Percentiles rank a stretch among this genome's conserved stretches.
These are phyloP conservation scores for Populus hybrid DNA, from an alignment of 441 rosid genomes.

Conservation along the genomic window DNA sequence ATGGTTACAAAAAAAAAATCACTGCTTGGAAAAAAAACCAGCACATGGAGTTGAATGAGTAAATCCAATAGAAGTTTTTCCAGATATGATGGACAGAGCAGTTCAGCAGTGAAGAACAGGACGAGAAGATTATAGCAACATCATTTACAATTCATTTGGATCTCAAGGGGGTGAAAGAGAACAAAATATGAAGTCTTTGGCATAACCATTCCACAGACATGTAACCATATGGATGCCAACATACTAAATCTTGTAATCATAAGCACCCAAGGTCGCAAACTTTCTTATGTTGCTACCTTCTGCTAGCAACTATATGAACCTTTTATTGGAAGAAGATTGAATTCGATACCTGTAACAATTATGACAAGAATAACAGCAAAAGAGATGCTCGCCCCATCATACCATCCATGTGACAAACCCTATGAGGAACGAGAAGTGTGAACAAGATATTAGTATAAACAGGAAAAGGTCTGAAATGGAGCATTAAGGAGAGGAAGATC, in stretches of 20 bases:
- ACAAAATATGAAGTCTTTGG: neutral
- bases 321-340: neutral
- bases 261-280: neutral
- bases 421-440: constrained; percentile 13
- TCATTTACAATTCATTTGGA: neutral
- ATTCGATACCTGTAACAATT: constrained; percentile 68
- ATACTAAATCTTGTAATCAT: neutral
- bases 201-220: neutral
- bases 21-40: neutral
- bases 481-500: too few relatives aligned
- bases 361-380: constrained; percentile 84
- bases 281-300: neutral
- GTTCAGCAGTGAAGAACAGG: neutral
- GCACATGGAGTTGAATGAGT: neutral
- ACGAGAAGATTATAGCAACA: neutral
- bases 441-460: neutral
- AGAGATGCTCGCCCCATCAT: constrained; percentile 90
- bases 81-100: neutral
- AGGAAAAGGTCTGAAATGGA: neutral
- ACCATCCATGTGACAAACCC: constrained; percentile 89
- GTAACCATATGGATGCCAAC: neutral
- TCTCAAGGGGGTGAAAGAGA: neutral
- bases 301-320: neutral
- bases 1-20: constrained; percentile 9
- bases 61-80: neutral